phyloP scores from a whole-genome alignment of 108 stramenopile genomes.

The Parmales sp. region DNA sequence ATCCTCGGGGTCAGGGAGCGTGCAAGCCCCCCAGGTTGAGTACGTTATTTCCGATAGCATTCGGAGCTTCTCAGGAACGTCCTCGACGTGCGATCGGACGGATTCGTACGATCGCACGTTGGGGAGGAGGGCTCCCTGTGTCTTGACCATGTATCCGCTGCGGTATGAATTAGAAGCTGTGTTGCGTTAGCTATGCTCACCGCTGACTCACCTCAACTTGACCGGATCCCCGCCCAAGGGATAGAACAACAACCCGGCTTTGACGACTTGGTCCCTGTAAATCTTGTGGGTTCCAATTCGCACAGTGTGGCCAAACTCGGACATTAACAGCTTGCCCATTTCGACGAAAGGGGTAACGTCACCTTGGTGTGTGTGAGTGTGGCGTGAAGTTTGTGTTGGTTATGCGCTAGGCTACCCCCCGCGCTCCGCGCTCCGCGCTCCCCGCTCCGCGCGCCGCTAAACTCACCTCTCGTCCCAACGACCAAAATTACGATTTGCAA shows the following conservation, averaged over 20 bases:
- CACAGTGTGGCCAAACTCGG: slow-evolving; percentile 46
- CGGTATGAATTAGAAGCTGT: no score
- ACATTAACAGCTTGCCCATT: no score
- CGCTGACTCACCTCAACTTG: no score
- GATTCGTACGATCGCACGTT: neutral
- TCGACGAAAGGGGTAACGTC: no score
- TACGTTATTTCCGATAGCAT: slow-evolving; percentile 52
- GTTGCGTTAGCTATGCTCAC: no score
- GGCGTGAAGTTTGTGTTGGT: no score
- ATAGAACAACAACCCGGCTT: slow-evolving; percentile 53
- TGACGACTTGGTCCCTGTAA: slow-evolving; percentile 42
- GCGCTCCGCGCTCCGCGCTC: no score
- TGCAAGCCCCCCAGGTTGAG: slow-evolving; percentile 58
- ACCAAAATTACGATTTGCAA: neutral
- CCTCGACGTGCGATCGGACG: neutral
- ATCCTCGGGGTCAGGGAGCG: slow-evolving; percentile 45
- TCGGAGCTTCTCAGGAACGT: slow-evolving; percentile 37
- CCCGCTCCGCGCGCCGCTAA: no score
- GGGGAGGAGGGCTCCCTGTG: slow-evolving; percentile 18
- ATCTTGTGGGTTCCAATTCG: slow-evolving; percentile 51
- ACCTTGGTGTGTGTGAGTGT: no score
- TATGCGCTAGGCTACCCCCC: no score
- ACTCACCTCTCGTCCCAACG: slow-evolving; percentile 1
- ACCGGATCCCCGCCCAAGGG: slow-evolving; percentile 71
- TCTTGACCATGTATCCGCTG: slow-evolving; percentile 33